Conservation (phyloP, 768 basidiomycete genomes). For the Neoboletus magnificus region DNA sequence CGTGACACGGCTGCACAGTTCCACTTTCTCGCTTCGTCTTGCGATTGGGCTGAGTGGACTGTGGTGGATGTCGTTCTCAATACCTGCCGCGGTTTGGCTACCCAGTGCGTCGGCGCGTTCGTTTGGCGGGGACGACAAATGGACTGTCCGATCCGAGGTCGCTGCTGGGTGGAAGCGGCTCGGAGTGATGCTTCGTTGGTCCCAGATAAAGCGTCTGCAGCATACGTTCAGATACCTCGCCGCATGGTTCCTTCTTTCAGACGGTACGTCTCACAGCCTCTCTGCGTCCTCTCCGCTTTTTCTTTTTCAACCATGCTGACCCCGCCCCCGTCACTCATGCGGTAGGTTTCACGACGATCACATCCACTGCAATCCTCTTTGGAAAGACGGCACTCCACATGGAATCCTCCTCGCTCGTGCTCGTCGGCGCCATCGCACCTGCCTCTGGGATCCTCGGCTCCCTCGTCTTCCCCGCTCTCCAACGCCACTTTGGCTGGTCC, state of each 20-base stretch:
- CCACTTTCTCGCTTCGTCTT: slow-evolving; percentile 73
- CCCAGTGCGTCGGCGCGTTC: slow-evolving; percentile 36
- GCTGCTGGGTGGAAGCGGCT: slow-evolving; percentile 72
- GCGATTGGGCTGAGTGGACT: slow-evolving; percentile 82
- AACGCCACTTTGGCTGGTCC: slow-evolving; percentile 59
- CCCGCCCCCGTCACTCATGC: no score
- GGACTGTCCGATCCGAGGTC: slow-evolving; percentile 53
- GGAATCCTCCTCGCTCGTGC: slow-evolving; percentile 69
- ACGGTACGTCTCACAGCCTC: slow-evolving; percentile 50
- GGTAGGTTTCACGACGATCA: slow-evolving; percentile 86
- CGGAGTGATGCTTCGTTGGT: slow-evolving; percentile 67
- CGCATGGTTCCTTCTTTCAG: slow-evolving; percentile 93
- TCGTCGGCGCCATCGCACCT: slow-evolving; percentile 79
- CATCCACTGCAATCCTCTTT: slow-evolving; percentile 88
- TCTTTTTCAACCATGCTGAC: neutral
- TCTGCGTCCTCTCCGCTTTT: neutral
- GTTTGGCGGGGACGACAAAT: slow-evolving; percentile 23
- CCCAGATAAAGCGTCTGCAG: slow-evolving; percentile 67
- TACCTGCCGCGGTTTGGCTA: slow-evolving; percentile 76
- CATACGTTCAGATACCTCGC: slow-evolving; percentile 88
- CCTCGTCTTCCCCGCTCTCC: slow-evolving; percentile 73
- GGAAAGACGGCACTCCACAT: slow-evolving; percentile 87
- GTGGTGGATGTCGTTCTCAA: slow-evolving; percentile 84
- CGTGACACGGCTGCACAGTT: slow-evolving; percentile 67
- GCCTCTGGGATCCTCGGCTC: slow-evolving; percentile 79